These are phyloP conservation scores for Penicillium samsonianum DNA, from an alignment of 495 filamentous ascomycete genomes.

Conservation along the genomic window DNA sequence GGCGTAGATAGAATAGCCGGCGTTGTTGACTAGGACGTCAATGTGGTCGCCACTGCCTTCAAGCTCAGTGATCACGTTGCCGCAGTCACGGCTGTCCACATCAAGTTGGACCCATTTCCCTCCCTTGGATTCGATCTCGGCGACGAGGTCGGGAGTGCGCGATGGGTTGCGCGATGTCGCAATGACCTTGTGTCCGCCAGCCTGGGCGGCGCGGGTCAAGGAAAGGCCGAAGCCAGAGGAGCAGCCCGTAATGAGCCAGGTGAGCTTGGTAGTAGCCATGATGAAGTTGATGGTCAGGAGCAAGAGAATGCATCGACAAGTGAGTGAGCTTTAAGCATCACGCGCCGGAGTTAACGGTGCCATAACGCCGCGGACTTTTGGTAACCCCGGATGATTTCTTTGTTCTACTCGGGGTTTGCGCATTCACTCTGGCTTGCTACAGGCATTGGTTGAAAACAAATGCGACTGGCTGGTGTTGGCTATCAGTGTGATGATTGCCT, in stretches of 20 bases:
- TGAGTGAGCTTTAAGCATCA: too few species aligned
- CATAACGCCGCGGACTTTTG: too few species aligned
- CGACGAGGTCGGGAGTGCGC: slow-evolving; percentile 24
- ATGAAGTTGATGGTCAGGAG: too few species aligned
- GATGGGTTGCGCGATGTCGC: slow-evolving; percentile 49
- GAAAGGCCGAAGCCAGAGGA: slow-evolving; percentile 52
- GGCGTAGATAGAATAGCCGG: slow-evolving; percentile 31
- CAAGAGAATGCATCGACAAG: too few species aligned
- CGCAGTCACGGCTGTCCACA: slow-evolving; percentile 38
- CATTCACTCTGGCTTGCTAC: too few species aligned
- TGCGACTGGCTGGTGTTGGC: too few species aligned
- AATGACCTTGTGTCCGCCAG: slow-evolving; percentile 49
- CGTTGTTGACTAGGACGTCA: slow-evolving; percentile 37
- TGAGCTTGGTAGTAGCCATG: neutral
- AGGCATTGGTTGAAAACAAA: too few species aligned
- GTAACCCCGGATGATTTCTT: too few species aligned
- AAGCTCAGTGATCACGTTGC: slow-evolving; percentile 14
- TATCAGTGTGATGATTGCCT: too few species aligned
- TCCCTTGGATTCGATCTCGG: slow-evolving; percentile 14
- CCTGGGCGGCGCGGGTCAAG: slow-evolving; percentile 45
- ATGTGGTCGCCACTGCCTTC: slow-evolving; percentile 17
- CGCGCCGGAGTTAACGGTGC: too few species aligned
- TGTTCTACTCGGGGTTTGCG: too few species aligned
- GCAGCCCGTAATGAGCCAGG: slow-evolving; percentile 52
- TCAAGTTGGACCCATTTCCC: slow-evolving; percentile 40